Evolutionary conservation across 768 basidiomycete genomes (phyloP), one percentile per base, ranked within the genome.

Genomic region (Psilocybe cyanescens): DNA sequence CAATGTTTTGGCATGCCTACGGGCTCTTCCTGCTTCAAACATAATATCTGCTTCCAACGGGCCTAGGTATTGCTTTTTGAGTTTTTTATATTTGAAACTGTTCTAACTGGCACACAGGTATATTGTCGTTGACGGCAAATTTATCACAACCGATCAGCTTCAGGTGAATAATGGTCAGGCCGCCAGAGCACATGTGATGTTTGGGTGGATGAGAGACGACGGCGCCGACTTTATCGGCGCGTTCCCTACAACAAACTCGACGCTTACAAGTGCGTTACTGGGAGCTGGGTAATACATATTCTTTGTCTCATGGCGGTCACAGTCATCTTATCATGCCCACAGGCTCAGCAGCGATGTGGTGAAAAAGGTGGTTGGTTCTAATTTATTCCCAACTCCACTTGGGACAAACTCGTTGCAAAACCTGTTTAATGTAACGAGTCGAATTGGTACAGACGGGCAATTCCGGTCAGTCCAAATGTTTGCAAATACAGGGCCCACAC

Each of bases 161-260:
- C 72, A 75, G 6, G 66, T 83, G 14, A 73, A 75, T 49, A 62
- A 69, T 1, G 80, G 78, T 0, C 75, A 75, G 1, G 71, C 75
- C 2, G 81, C 80, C 11, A 57, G 45, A 39, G 61, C 52, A 7
- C 81, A 81, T 58, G 75, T 79, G 45, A 75, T 85, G 65, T 79
- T 80, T 64, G 83, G 83, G 1, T 79, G 78, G 75, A 83, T 82
- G 80, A 72, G 79, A 29, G 82, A 82, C 59, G 83, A 84, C 65
- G 84, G 83, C 0, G 72, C 79, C 0, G 77, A 80, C 45, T 81
- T 84, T 63, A 72, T 79, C 35, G 75, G 77, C 2, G 76, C 75
- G 51, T 68, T 58, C 58, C 71, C 71, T 9, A 65, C 60, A 0
- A 57, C 58, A 1, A 59, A 55, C 9, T 63, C 67, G 2, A 70